Conservation (phyloP, 164 flowering plant species). For the Saururus chinensis region DNA sequence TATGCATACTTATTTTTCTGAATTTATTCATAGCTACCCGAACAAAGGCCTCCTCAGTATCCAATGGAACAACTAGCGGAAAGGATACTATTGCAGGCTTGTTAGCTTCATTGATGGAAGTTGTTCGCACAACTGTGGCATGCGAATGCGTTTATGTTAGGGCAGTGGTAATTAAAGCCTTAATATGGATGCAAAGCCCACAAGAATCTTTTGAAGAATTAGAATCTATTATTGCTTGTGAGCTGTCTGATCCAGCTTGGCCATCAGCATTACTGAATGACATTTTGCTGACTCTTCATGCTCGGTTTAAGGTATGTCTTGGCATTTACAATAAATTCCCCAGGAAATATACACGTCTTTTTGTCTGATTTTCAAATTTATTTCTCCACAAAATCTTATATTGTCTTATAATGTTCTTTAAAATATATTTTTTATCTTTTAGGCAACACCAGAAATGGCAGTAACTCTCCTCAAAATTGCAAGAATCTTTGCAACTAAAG, state of each 20-base stretch:
- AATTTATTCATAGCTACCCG: conserved; percentile 30
- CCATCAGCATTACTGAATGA: conserved; percentile 88
- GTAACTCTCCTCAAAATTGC: conserved; percentile 98
- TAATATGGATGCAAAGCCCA: conserved; percentile 99
- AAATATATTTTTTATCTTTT: conserved; percentile 9
- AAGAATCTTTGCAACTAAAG: conserved; percentile 93
- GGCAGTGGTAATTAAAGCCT: conserved; percentile 94
- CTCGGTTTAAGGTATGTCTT: conserved; percentile 94
- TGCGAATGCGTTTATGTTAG: conserved; percentile 99
- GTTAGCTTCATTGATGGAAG: conserved; percentile 97
- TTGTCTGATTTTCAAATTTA: neutral
- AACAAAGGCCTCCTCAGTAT: conserved; percentile 38
- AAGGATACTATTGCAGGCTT: conserved; percentile 87
- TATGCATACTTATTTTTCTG: too few relatives aligned
- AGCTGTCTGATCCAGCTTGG: conserved; percentile 99
- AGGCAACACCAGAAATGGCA: conserved; percentile 99
- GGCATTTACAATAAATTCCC: neutral
- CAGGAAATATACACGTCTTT: neutral
- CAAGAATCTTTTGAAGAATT: conserved; percentile 88
- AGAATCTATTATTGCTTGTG: conserved; percentile 91
- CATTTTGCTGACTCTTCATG: conserved; percentile 90
- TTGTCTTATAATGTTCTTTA: neutral
- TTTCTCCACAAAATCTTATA: neutral
- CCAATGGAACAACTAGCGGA: conserved; percentile 40
- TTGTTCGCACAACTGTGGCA: conserved; percentile 94